Base-by-base conservation (phyloP, 257 asterid genomes). In the Parsonsia alboflavescens region DNA sequence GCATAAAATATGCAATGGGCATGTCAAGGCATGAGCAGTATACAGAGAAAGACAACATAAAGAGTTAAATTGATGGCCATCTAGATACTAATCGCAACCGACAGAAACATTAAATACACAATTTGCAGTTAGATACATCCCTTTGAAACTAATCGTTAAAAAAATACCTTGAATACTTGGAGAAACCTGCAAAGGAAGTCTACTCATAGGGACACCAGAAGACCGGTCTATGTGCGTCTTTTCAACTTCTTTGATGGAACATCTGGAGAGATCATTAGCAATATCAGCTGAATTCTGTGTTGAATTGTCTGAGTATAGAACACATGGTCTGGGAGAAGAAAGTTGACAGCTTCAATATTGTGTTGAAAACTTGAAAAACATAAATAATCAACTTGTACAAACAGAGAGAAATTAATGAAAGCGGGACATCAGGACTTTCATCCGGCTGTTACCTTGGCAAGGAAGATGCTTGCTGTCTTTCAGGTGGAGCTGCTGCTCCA, bases 401-500 rank as follows among this genome's bases (percentile, higher is more conserved):
- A 41, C 33, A 26, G n/a, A 33, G 10, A 22, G 69, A 19, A 75
- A 52, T 16, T 17, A 17, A 50, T 9, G 56, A 46, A 33, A 44
- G 17, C 36, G 46, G 33, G 54, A 50, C 10, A 36, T 9, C 36
- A 44, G 45, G 44, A 44, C 19, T n/a, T 28, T 36, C 49, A 2
- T 16, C 11, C 39, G 7, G 17, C 30, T 15, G 24, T 59, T 79
- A 90, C 99, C 99, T 88, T 33, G 99, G 99, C 73, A 95, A 83
- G 74, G 99, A 95, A 56, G 99, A 95, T 7, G 99, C 89, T 73
- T 90, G 97, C 74, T 95, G 96, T 80, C 99, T 90, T 88, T 95
- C 99, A 21, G 91, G 96, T 42, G 94, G 93, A 79, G 96, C 90
- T 76, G 85, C 86, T 33, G 83, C 88, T 36, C 96, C 83, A 5